Evolutionary conservation across 2,329 filamentous ascomycete genomes (phyloP).

Genomic region (Sphaerulina populicola): DNA sequence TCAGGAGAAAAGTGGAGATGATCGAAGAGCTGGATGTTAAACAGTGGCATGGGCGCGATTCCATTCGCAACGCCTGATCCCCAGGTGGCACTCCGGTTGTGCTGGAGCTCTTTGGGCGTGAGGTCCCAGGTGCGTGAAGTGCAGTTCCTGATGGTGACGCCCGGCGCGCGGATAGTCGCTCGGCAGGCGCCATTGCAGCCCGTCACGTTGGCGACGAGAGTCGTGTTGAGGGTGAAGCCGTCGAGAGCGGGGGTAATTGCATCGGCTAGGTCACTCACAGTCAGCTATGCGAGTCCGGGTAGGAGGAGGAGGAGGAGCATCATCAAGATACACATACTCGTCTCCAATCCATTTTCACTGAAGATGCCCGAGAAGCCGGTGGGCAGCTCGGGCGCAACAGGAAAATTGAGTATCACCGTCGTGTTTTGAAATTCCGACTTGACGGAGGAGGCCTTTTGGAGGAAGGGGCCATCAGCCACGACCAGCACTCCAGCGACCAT

Average conservation of each 20-base stretch:
- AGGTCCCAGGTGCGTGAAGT: conserved; percentile 2
- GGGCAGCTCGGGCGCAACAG: conserved; percentile 9
- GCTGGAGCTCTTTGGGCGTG: background rate
- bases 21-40: background rate
- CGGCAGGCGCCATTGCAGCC: conserved; percentile 2
- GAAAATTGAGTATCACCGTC: conserved; percentile 2
- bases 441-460: conserved; percentile 12
- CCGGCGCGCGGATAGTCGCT: conserved; percentile 1
- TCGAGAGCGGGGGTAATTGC: background rate
- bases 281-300: background rate
- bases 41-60: conserved; percentile 3
- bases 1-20: background rate
- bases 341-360: background rate
- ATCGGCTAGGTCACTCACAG: background rate
- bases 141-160: conserved; percentile 2
- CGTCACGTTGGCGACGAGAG: conserved; percentile 1
- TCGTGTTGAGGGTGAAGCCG: conserved; percentile 3
- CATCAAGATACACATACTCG: background rate
- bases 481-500: conserved; percentile 7
- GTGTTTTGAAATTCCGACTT: conserved; percentile 3
- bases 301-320: too few species aligned
- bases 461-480: conserved; percentile 9
- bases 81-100: conserved; percentile 1
- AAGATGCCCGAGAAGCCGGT: conserved; percentile 9
- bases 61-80: background rate